Percentiles rank a stretch among this genome's conserved stretches.
Conservation (phyloP, 192 early-diverging fungal genomes). For the Coemansia reversa region DNA sequence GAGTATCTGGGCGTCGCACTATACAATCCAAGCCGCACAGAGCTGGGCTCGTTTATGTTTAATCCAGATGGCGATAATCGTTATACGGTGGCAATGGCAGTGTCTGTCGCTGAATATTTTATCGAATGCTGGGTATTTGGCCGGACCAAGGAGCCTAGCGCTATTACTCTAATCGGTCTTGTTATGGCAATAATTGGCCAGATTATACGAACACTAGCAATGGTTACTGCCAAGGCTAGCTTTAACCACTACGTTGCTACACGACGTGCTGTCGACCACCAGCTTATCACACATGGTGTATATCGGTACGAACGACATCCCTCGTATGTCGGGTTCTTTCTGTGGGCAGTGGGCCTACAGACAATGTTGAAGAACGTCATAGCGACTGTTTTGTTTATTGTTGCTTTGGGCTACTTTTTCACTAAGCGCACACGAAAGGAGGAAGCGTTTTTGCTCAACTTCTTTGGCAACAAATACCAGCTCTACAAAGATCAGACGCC, state of each 20-base stretch:
- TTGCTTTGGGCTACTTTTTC: slow-evolving; percentile 75
- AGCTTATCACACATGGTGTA: slow-evolving; percentile 81
- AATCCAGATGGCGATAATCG: slow-evolving; percentile 31
- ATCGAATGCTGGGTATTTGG: slow-evolving; percentile 63
- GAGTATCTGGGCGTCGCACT: slow-evolving; percentile 88
- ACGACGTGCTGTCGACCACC: slow-evolving; percentile 67
- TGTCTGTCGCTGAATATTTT: slow-evolving; percentile 48
- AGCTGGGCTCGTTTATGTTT: slow-evolving; percentile 58
- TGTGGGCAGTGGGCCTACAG: slow-evolving; percentile 84
- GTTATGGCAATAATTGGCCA: slow-evolving; percentile 69
- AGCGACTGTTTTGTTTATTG: slow-evolving; percentile 64
- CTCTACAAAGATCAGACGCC: slow-evolving; percentile 63
- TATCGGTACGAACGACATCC: slow-evolving; percentile 92
- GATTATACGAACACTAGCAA: slow-evolving; percentile 73
- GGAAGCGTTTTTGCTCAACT: slow-evolving; percentile 67
- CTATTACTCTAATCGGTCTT: slow-evolving; percentile 56
- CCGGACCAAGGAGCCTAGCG: slow-evolving; percentile 18
- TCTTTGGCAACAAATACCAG: slow-evolving; percentile 82
- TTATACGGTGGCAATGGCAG: slow-evolving; percentile 22
- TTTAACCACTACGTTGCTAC: slow-evolving; percentile 81
- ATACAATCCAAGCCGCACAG: slow-evolving; percentile 68
- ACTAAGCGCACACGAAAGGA: slow-evolving; percentile 72
- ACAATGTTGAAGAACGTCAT: slow-evolving; percentile 78
- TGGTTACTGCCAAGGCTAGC: slow-evolving; percentile 89
- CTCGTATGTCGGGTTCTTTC: slow-evolving; percentile 93